phyloP scores from a whole-genome alignment of 805 yeast genomes.

The Danielia reshetovae region DNA sequence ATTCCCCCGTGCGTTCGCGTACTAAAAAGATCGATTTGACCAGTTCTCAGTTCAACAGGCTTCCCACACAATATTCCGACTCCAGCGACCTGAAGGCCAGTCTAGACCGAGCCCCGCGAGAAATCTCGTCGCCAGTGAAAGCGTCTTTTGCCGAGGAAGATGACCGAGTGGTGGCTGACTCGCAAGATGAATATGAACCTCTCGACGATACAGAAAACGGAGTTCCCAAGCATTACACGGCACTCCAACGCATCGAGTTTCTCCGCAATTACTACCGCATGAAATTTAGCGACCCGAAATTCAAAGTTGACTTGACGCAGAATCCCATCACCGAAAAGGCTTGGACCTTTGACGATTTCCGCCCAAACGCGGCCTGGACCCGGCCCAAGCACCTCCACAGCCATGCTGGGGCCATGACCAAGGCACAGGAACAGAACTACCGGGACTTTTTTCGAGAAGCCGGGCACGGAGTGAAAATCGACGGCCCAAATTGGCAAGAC shows the following conservation, averaged over 20 bases:
- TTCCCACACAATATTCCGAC: constrained; percentile 20
- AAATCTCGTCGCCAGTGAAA: not conserved
- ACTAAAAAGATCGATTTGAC: constrained; percentile 7
- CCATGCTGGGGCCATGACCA: constrained; percentile 18
- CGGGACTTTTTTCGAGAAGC: constrained; percentile 16
- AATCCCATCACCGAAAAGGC: constrained; percentile 36
- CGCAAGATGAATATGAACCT: constrained; percentile 19
- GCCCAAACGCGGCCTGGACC: constrained; percentile 23
- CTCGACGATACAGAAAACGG: constrained; percentile 1
- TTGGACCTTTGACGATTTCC: constrained; percentile 37
- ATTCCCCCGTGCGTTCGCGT: constrained; percentile 1
- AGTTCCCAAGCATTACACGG: constrained; percentile 21
- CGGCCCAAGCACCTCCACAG: constrained; percentile 13
- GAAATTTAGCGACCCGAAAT: constrained; percentile 17
- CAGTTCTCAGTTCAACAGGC: constrained; percentile 17
- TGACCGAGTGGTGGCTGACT: constrained; percentile 12
- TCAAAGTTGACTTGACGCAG: constrained; percentile 20
- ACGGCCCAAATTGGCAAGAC: constrained; percentile 15
- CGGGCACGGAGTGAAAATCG: constrained; percentile 10
- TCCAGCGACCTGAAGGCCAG: not conserved
- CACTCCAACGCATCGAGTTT: constrained; percentile 31
- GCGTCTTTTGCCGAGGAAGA: constrained; percentile 2
- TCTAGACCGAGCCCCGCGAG: no score
- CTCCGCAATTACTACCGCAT: constrained; percentile 22
- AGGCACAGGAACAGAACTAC: constrained; percentile 15